phyloP scores from a whole-genome alignment of 1,284 basidiomycete species.

The Tilletia setariae region DNA sequence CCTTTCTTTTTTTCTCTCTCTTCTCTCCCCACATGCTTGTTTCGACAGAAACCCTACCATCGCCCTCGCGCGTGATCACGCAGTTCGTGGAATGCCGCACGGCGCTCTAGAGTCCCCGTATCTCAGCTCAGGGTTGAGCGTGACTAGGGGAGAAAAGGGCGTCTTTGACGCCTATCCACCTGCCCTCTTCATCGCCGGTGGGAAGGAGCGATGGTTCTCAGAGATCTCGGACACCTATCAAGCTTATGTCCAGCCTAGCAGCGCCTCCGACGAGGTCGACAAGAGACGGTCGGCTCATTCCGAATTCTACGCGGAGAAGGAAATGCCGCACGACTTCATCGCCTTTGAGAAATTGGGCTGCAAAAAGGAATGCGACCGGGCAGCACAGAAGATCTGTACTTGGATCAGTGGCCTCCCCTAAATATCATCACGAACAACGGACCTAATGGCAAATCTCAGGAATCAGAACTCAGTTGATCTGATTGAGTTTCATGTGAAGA shows the following conservation, averaged over 20 bases:
- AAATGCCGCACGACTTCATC: not conserved
- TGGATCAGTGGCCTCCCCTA: no score
- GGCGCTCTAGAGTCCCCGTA: not conserved
- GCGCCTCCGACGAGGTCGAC: not conserved
- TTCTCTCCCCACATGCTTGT: not conserved
- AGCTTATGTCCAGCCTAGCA: not conserved
- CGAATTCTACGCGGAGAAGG: not conserved
- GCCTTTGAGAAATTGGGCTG: not conserved
- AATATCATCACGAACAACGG: no score
- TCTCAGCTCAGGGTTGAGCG: not conserved
- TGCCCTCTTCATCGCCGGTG: slow-evolving; percentile 15
- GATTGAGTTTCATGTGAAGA: no score
- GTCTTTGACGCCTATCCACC: not conserved
- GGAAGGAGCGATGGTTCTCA: slow-evolving; percentile 1
- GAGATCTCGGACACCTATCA: slow-evolving; percentile 1
- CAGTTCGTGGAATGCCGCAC: not conserved
- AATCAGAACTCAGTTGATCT: no score
- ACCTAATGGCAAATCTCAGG: no score
- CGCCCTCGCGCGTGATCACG: not conserved
- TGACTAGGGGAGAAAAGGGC: not conserved
- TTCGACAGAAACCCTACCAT: not conserved
- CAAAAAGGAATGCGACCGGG: not conserved
- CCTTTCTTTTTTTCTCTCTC: no score
- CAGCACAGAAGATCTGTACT: not conserved
- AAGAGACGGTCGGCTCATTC: not conserved